Evolutionary conservation across 108 stramenopile species (phyloP).

Genomic region (Skeletonema potamos): DNA sequence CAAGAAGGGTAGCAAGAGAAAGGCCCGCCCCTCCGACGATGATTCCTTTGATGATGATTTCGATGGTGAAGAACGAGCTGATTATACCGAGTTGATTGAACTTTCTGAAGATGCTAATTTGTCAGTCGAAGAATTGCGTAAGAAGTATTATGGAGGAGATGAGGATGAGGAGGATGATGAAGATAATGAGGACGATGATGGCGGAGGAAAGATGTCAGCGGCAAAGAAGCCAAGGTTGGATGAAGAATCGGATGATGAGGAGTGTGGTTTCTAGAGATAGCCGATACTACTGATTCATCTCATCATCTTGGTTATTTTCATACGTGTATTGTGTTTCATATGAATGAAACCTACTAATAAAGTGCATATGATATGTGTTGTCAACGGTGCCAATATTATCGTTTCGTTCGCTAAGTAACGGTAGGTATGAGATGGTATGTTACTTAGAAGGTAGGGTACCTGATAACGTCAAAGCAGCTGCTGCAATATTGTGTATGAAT

Average conservation of each 20-base stretch:
- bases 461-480: no score
- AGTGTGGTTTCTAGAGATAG: conserved; percentile 32
- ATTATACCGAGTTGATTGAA: conserved; percentile 58
- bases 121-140: conserved; percentile 59
- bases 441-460: no score
- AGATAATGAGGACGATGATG: conserved; percentile 15
- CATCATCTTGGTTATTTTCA: neutral
- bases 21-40: neutral
- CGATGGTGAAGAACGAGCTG: conserved; percentile 37
- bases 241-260: conserved; percentile 41
- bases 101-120: conserved; percentile 60
- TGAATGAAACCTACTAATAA: no score
- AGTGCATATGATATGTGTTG: neutral
- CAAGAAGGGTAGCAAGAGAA: conserved; percentile 15
- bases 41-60: conserved; percentile 36
- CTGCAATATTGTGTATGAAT: no score
- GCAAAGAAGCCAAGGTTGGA: conserved; percentile 24
- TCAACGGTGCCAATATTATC: no score
- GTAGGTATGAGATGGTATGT: no score
- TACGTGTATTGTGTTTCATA: no score
- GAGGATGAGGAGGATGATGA: conserved; percentile 9
- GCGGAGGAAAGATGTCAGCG: conserved; percentile 12
- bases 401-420: no score
- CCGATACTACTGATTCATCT: neutral
- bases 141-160: conserved; percentile 54